Conservation (phyloP, 148 eudicot genomes). For the Spergularia bocconei region DNA sequence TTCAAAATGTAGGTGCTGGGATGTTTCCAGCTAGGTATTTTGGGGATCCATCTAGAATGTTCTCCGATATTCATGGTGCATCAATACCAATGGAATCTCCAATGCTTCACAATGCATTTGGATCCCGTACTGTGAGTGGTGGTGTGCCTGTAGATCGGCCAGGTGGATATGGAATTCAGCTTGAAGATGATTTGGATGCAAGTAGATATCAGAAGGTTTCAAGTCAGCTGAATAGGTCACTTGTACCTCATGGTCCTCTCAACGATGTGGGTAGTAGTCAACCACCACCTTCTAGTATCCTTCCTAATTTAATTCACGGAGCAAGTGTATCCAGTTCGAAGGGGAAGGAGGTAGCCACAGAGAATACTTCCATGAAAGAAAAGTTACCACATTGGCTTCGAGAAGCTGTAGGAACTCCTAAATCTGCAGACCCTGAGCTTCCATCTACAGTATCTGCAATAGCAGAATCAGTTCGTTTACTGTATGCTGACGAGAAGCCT, state of each 20-base stretch:
- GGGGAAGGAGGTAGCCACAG: conserved; percentile 52
- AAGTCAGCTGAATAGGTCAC: conserved; percentile 38
- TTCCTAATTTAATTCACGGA: conserved; percentile 29
- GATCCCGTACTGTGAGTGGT: conserved; percentile 33
- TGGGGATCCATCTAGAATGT: conserved; percentile 43
- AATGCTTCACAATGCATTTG: conserved; percentile 42
- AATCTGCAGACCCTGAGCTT: conserved; percentile 46
- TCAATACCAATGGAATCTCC: conserved; percentile 45
- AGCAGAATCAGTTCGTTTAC: conserved; percentile 73
- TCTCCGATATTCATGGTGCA: conserved; percentile 42
- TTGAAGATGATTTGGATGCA: conserved; percentile 30
- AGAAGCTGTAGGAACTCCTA: conserved; percentile 71
- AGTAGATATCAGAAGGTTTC: conserved; percentile 36
- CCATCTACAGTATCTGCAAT: conserved; percentile 88
- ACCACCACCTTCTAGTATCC: conserved; percentile 26
- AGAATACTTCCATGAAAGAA: conserved; percentile 43
- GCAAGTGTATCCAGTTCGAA: conserved; percentile 28
- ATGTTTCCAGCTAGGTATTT: conserved; percentile 36
- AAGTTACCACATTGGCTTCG: conserved; percentile 98
- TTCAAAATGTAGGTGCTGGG: conserved; percentile 45
- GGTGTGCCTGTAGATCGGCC: conserved; percentile 36
- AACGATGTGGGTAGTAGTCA: conserved; percentile 30
- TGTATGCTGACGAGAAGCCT: conserved; percentile 66
- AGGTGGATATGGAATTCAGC: conserved; percentile 34
- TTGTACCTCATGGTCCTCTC: conserved; percentile 27